Evolutionary conservation across 2,329 filamentous ascomycete genomes (phyloP).

Genomic region (Talaromyces sp.): DNA sequence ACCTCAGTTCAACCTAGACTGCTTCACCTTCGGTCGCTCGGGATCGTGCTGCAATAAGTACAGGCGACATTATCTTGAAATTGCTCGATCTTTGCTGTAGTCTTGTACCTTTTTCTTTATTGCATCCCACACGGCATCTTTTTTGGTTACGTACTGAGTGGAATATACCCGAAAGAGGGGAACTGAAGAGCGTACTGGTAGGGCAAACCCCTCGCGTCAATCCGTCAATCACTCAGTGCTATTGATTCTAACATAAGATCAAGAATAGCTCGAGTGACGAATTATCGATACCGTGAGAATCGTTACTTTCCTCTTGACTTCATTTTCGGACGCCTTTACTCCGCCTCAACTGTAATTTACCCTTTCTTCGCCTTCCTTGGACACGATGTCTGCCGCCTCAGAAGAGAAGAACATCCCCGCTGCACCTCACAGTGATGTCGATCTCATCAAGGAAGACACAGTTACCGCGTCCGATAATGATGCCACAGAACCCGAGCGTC

Average conservation of each 20-base stretch:
- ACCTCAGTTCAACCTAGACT: neutral
- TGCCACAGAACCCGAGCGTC: constrained; percentile 47
- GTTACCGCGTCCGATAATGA: constrained; percentile 25
- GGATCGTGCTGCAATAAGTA: neutral
- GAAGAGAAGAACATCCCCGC: constrained; percentile 16
- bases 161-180: constrained; percentile 9
- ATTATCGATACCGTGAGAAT: neutral
- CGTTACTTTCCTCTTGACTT: neutral
- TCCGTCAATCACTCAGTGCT: neutral
- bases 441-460: constrained; percentile 21
- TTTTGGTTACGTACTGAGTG: neutral
- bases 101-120: neutral
- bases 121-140: neutral
- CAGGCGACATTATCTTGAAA: neutral
- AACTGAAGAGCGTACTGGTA: neutral
- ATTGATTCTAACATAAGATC: neutral
- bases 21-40: neutral
- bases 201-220: constrained; percentile 7
- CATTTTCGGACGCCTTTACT: neutral
- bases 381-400: constrained; percentile 19
- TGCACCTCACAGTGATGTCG: constrained; percentile 15
- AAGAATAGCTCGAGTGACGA: neutral
- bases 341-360: neutral
- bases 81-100: neutral
- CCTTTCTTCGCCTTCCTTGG: neutral